Evolutionary conservation across 2,329 filamentous ascomycete genomes (phyloP), one percentile per base, ranked within the genome.

Genomic region (Teratosphaeria gauchensis): DNA sequence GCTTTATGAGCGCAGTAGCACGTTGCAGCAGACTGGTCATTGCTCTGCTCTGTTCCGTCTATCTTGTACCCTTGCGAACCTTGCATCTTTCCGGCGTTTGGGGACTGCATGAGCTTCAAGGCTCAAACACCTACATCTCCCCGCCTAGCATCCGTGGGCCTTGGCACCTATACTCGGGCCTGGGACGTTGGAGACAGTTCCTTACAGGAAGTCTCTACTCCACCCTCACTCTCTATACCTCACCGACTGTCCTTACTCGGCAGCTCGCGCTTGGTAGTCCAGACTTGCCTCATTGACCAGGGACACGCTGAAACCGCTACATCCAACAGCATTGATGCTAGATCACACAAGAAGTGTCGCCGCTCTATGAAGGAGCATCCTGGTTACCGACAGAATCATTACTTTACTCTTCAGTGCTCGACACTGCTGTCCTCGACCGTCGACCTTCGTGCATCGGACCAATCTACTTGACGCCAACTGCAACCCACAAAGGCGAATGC

Each of bases 51-150:
- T 48, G 42, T 48, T n/a, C 42, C 42, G 19, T 48, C 42, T n/a
- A 48, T 48, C 42, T 53, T 16, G 52, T 30, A 24, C 51, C 51
- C 51, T 54, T 54, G 58, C 58, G 51, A 30, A 21, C 48, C 53
- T 48, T 56, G 52, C 52, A 38, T 30, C 21, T 21, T 5, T 52
- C 30, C 24, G 28, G 31, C 55, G 42, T 53, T 42, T 51, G 12
- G 57, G 21, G 35, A 32, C n/a, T 53, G 58, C 54, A 55, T 46
- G 21, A 32, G 32, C 32, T n/a, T 52, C 55, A 30, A 19, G 58
- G 42, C 14, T 53, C 21, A 51, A 19, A 38, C 38, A 19, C 46
- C 16, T 54, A 33, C 21, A 24, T 24, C 35, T 30, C 28, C 24
- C 9, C 53, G 52, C 53, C 35, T 9, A 53, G 48, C 38, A 19